Percentiles rank a stretch among this genome's conserved stretches.
These are phyloP conservation scores for Microsporum canis DNA, from an alignment of 2,329 filamentous ascomycete species.

Conservation along the genomic window DNA sequence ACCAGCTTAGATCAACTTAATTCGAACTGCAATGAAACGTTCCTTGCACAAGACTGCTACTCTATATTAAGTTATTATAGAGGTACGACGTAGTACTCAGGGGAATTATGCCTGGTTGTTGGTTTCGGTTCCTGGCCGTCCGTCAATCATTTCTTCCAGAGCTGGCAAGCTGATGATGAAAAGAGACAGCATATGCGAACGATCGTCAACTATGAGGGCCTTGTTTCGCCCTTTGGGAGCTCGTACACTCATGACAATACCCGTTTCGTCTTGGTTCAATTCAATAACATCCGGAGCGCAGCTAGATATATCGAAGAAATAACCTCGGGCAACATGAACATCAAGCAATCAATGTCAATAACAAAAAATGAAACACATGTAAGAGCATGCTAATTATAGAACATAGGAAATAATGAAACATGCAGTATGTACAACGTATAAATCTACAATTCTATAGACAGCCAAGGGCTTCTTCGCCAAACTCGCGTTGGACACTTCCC, in stretches of 20 bases:
- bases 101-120: background rate
- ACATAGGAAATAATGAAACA: background rate
- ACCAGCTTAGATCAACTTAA: background rate
- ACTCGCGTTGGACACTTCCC: constrained; percentile 56
- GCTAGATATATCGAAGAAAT: background rate
- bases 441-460: constrained; percentile 53
- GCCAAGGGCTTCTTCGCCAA: constrained; percentile 59
- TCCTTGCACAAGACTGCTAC: background rate
- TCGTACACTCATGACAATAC: background rate
- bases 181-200: background rate
- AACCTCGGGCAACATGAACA: background rate
- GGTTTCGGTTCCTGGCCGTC: background rate
- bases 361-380: background rate
- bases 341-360: background rate
- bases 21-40: background rate
- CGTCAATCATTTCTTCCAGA: background rate
- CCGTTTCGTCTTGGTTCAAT: background rate
- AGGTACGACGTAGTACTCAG: background rate
- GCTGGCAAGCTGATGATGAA: too few species aligned
- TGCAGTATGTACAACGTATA: background rate
- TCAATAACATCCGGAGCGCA: too few species aligned
- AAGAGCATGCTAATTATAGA: background rate
- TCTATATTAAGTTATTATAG: background rate
- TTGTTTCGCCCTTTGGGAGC: background rate
- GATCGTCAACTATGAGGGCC: background rate